Base-by-base conservation (phyloP, 768 basidiomycete genomes). In the Gloeopeniophorella convolvens region DNA sequence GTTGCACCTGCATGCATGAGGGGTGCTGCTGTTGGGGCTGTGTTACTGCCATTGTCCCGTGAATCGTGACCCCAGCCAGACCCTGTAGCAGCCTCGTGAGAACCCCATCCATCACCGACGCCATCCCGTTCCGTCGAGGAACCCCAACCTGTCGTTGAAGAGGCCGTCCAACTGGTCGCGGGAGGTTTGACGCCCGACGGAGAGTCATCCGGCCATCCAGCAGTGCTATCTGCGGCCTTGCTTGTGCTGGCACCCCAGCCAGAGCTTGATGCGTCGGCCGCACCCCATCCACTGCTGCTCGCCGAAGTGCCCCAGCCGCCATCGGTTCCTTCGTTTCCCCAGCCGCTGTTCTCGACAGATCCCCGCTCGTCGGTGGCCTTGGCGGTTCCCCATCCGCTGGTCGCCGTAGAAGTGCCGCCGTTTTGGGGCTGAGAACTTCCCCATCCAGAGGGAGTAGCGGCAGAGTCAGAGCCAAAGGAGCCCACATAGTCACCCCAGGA, bases 401-500 rank as follows among this genome's bases (percentile, higher is more conserved):
- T 42, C 16, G 40, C 21, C 15, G n/a, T n/a, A n/a, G n/a, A n/a
- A n/a, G n/a, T n/a, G n/a, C n/a, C n/a, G n/a, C n/a, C n/a, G n/a
- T n/a, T n/a, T n/a, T n/a, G n/a, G n/a, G n/a, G n/a, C n/a, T n/a
- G n/a, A n/a, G n/a, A n/a, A n/a, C n/a, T n/a, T n/a, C n/a, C n/a
- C n/a, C n/a, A n/a, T n/a, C n/a, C n/a, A n/a, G n/a, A n/a, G n/a
- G n/a, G n/a, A n/a, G n/a, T n/a, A n/a, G 41, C 34, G 30, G 41
- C 12, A 24, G 41, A 12, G 10, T 36, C 42, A 7, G 41, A 28
- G 48, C 42, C n/a, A 1, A 32, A 32, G 36, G 21, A 13, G 11
- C 40, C 26, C 28, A 48, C 39, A 18, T 48, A 54, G 47, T 54
- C 52, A 4, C 18, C 42, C 52, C 52, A 54, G 24, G 42, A 2